Conservation (phyloP, 164 flowering plant species). For the Dillenia suffruticosa region DNA sequence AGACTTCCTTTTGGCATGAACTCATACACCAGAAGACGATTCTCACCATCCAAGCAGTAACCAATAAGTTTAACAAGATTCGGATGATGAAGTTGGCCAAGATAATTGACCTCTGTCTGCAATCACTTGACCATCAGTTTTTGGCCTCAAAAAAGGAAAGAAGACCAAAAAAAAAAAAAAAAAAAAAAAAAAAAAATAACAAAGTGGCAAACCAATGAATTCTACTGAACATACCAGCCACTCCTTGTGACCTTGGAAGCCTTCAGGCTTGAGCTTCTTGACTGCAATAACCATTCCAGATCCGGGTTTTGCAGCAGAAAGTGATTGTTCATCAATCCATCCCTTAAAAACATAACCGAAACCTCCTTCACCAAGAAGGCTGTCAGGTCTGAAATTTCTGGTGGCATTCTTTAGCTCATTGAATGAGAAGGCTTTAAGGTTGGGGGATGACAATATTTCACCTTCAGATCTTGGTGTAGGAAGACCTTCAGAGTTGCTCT, state of each 20-base stretch:
- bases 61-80: constrained; percentile 90
- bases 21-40: constrained; percentile 83
- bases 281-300: constrained; percentile 79
- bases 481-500: constrained; percentile 20
- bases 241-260: constrained; percentile 83
- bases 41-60: constrained; percentile 79
- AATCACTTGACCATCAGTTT: constrained; percentile 10
- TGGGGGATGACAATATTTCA: constrained; percentile 59
- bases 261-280: constrained; percentile 83
- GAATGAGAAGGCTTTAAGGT: constrained; percentile 62
- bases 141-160: not conserved
- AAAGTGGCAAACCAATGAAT: not conserved
- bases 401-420: constrained; percentile 77
- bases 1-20: constrained; percentile 95
- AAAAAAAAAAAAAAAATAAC: not conserved
- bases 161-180: not conserved
- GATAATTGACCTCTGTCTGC: constrained; percentile 86
- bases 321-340: constrained; percentile 77
- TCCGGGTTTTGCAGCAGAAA: constrained; percentile 64
- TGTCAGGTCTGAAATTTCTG: constrained; percentile 74
- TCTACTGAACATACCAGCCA: constrained; percentile 47
- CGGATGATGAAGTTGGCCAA: constrained; percentile 84
- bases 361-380: constrained; percentile 90
- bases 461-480: constrained; percentile 72
- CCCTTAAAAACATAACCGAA: constrained; percentile 90